Evolutionary conservation across 2,329 filamentous ascomycete species (phyloP).

Genomic region (Scytalidium sp.): DNA sequence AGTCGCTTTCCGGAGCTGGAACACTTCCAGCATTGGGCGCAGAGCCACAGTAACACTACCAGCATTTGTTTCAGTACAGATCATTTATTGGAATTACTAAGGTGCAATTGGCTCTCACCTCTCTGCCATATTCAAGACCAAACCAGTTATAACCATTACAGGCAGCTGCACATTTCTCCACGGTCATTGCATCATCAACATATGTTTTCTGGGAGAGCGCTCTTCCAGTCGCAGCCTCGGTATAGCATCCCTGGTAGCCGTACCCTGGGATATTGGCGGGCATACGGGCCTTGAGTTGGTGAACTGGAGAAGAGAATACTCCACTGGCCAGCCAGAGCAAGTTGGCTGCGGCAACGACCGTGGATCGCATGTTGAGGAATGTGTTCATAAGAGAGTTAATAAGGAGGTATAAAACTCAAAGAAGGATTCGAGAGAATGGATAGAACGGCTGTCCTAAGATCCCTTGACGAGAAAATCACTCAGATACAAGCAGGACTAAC

Average conservation of each 20-base stretch:
- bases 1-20: conserved; percentile 8
- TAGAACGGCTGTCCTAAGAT: no score
- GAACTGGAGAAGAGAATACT: background rate
- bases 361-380: background rate
- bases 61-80: background rate
- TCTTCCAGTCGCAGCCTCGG: conserved; percentile 16
- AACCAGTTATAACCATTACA: conserved; percentile 23
- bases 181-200: conserved; percentile 2
- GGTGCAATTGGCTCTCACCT: conserved; percentile 6
- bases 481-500: no score
- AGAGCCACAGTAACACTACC: conserved; percentile 24
- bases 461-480: no score
- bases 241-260: conserved; percentile 25
- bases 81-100: background rate
- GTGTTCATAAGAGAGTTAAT: no score
- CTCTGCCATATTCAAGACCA: conserved; percentile 31
- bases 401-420: no score
- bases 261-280: background rate
- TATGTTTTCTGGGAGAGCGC: conserved; percentile 13
- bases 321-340: background rate
- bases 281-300: background rate
- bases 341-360: background rate
- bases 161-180: conserved; percentile 4
- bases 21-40: conserved; percentile 6
- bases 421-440: no score